Base-by-base conservation (phyloP, 164 flowering plant genomes). In the Vitis vinifera region DNA sequence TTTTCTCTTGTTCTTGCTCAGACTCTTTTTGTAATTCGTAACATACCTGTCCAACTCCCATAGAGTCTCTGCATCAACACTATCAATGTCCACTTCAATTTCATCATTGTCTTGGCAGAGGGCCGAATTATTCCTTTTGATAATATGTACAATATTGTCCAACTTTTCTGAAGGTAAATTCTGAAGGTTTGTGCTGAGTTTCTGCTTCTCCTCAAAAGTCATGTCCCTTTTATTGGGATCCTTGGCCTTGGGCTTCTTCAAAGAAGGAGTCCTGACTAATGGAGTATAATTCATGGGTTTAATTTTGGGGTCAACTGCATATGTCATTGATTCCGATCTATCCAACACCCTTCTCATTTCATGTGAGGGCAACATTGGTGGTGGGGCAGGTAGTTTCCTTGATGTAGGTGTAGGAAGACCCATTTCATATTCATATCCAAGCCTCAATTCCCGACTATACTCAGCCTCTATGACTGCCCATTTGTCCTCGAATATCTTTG, bases 41-140 rank as follows among this genome's bases (percentile, higher is more conserved):
- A 88, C 86, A 77, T 82, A 88, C 77, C 92, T 80, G 70, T 88
- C 92, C 31, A 88, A 86, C 71, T 88, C 92, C 92, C 92, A 88
- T 1, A 88, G 84, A 37, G 92, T 88, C 69, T 88, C 92, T 37
- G 82, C 68, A 77, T 88, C 92, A 68, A 88, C 87, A 75, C 78
- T 85, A 71, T 88, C 92, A 66, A 88, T 88, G 66, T 88, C 88
- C 64, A 88, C 88, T 69, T 88, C 92, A 70, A 88, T 88, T 76
- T 86, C 91, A 63, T 88, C 88, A 76, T 88, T 88, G 27, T 81
- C 70, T 72, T 86, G 88, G 51, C 65, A 73, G 11, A 88, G 79
- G 3, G 85, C 67, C 8, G 87, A 79, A 72, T 83, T 88, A 69
- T 88, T 80, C 80, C 82, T 88, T 76, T 76, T 86, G 31, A 88